These are phyloP conservation scores for Mucor saturninus DNA, from an alignment of 371 early-diverging fungal species.

Conservation along the genomic window DNA sequence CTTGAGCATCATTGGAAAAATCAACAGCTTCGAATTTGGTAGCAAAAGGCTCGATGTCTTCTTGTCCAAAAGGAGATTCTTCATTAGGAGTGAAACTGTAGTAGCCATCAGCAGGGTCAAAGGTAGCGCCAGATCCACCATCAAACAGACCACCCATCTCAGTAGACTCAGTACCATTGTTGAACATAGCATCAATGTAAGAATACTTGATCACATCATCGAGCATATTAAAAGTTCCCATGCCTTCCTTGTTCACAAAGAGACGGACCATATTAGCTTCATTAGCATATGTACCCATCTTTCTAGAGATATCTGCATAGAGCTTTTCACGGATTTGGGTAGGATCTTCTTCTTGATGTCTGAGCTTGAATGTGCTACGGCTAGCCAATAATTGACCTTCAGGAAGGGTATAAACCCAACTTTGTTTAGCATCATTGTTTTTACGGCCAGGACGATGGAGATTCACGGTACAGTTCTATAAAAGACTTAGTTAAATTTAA, in stretches of 20 bases:
- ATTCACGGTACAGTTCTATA: constrained; percentile 23
- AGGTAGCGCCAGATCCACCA: constrained; percentile 59
- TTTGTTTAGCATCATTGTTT: constrained; percentile 63
- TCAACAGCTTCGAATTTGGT: constrained; percentile 37
- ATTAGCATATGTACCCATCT: constrained; percentile 57
- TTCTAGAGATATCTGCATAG: constrained; percentile 52
- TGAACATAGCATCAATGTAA: constrained; percentile 55
- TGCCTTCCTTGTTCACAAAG: constrained; percentile 56
- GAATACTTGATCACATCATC: constrained; percentile 60
- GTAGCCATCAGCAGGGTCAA: constrained; percentile 35
- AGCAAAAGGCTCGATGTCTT: constrained; percentile 43
- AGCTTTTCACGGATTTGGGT: constrained; percentile 65
- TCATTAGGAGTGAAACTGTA: constrained; percentile 40
- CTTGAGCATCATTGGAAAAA: constrained; percentile 41
- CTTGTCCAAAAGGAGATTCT: constrained; percentile 38
- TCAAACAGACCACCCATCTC: constrained; percentile 58
- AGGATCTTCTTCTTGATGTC: constrained; percentile 63
- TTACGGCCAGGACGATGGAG: constrained; percentile 37
- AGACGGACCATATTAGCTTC: constrained; percentile 58
- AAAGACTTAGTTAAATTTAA: constrained; percentile 16
- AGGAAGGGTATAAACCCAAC: constrained; percentile 56
- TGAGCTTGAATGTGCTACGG: constrained; percentile 59
- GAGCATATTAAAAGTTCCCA: constrained; percentile 60
- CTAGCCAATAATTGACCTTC: constrained; percentile 38
- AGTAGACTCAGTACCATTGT: constrained; percentile 43